phyloP scores from a whole-genome alignment of 2,329 filamentous ascomycete species.

The Fusarium ramigenum region DNA sequence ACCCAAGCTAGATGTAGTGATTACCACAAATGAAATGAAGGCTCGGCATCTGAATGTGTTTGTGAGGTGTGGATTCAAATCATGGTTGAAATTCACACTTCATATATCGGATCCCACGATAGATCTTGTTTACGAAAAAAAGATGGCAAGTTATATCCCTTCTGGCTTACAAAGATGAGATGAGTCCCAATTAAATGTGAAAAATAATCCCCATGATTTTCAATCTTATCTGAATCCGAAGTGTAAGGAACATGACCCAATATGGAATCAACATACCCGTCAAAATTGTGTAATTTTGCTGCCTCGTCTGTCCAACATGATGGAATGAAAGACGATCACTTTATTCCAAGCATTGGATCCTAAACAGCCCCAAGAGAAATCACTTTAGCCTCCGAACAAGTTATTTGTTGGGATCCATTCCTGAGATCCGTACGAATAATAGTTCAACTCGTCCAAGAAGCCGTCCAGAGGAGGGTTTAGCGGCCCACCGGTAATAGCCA shows the following conservation, averaged over 20 bases:
- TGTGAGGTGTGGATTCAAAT: not conserved
- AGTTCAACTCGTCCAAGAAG: constrained; percentile 57
- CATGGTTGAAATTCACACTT: not conserved
- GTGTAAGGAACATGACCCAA: not conserved
- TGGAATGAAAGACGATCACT: not conserved
- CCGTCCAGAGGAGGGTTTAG: constrained; percentile 53
- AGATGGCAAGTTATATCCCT: not conserved
- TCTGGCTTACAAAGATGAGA: not conserved
- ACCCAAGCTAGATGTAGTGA: too few relatives aligned
- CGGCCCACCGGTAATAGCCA: not conserved
- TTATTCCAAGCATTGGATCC: not conserved
- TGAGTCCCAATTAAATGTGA: not conserved
- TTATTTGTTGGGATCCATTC: constrained; percentile 34
- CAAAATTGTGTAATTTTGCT: not conserved
- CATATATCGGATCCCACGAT: not conserved
- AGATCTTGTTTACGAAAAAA: not conserved
- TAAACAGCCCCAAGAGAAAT: not conserved
- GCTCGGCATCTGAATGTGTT: not conserved
- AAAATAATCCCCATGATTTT: not conserved
- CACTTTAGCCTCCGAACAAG: constrained; percentile 38
- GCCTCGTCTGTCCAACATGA: not conserved
- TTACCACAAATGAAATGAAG: not conserved
- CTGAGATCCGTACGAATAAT: constrained; percentile 52
- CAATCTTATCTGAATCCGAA: not conserved
- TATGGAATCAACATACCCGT: not conserved